Base-by-base conservation (phyloP, 805 yeast species). In the Saccharomyces kudriavzevii region DNA sequence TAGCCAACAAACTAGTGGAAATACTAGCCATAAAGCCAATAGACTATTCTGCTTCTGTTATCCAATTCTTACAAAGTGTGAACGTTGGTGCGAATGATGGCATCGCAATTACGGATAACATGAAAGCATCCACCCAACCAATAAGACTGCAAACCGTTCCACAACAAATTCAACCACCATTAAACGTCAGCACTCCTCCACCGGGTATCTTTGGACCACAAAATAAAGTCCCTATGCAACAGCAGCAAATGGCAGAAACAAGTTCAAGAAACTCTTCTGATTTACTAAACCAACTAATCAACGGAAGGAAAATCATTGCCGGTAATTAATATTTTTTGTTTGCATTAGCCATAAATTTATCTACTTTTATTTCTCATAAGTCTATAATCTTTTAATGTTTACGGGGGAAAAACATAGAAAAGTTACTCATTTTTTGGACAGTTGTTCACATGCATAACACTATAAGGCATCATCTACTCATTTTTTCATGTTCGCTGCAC, bases 251-350 rank as follows among this genome's bases (percentile, higher is more conserved):
- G 52, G 57, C 48, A 30, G 50, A 22, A 53, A 56, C 49, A 49
- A 56, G 40, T 60, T 43, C 68, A 5, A 80, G 82, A 27, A 82
- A 87, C 49, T 85, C 91, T 55, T 83, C 89, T 45, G 96, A 89
- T 65, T 77, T 90, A 63, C 77, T 90, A 61, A 88, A 83, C 54
- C 97, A 89, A 69, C 75, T 90, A 65, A 84, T 90, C 83, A 84
- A 85, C 61, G 95, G 95, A 28, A 87, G 85, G 66, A 80, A 74
- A 60, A 66, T 71, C 47, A 63, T 70, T 49, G 72, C 75, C 22
- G 61, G 65, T 22, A 64, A 60, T 49, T 64, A 52, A 54, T 45
- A 6, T 20, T 47, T 31, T n/a, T 17, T n/a, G 25, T 26, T 25
- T 47, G 31, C 29, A 47, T 17, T 27, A 47, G n/a, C 25, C n/a